Evolutionary conservation across 2,329 filamentous ascomycete genomes (phyloP).

Genomic region (Ophiostoma sp.): DNA sequence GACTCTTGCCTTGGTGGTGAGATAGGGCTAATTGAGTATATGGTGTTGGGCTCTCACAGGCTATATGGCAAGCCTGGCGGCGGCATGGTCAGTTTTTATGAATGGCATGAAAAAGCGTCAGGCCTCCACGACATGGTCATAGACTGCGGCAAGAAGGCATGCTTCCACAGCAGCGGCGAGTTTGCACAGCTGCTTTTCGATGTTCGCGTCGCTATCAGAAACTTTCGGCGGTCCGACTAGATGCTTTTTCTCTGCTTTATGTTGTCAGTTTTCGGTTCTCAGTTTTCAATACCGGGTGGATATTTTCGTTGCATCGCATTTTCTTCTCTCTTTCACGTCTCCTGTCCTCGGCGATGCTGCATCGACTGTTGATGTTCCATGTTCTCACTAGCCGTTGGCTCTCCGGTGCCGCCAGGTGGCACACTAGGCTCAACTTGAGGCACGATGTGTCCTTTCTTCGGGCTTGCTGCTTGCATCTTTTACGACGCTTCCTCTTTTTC

Average conservation of each 20-base stretch:
- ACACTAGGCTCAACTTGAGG: too few species aligned
- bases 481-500: too few species aligned
- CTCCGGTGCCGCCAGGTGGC: too few species aligned
- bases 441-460: too few species aligned
- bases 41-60: neutral
- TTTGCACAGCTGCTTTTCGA: neutral
- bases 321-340: too few species aligned
- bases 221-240: conserved; percentile 2
- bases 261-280: neutral
- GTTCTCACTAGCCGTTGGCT: too few species aligned
- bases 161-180: neutral
- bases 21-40: neutral
- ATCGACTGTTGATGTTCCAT: too few species aligned
- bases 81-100: neutral
- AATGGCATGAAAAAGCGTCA: neutral
- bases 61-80: neutral
- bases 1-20: neutral
- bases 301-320: too few species aligned
- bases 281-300: too few species aligned
- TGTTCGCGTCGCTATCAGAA: neutral
- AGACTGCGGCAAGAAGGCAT: neutral
- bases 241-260: neutral
- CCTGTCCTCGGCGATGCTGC: too few species aligned
- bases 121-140: neutral
- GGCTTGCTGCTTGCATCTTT: too few species aligned